phyloP scores from a whole-genome alignment of 192 early-diverging fungal genomes.

The Haplosporangium gracile region DNA sequence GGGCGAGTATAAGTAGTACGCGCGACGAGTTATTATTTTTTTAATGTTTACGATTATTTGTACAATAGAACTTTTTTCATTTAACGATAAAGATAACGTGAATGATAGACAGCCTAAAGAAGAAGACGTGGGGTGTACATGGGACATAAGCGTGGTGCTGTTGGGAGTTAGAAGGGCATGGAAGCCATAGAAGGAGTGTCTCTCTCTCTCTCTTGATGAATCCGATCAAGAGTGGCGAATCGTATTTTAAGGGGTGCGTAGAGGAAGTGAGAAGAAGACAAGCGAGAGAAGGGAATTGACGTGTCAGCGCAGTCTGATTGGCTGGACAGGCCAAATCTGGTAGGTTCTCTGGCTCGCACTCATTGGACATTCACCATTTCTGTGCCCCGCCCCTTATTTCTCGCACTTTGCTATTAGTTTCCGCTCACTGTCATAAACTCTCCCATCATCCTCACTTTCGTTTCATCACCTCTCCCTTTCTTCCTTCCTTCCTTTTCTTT shows the following conservation, averaged over 20 bases:
- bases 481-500: background rate
- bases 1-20: background rate
- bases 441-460: background rate
- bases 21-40: background rate
- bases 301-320: conserved; percentile 5
- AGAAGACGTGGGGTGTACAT: no score
- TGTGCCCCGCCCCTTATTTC: background rate
- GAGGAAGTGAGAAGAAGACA: background rate
- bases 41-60: background rate
- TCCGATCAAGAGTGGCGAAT: background rate
- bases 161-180: no score
- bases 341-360: conserved; percentile 13
- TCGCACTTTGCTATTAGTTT: background rate
- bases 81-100: no score
- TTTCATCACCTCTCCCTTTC: background rate
- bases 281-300: background rate
- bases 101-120: no score
- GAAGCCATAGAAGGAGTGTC: no score
- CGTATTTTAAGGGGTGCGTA: no score
- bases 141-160: no score
- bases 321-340: background rate
- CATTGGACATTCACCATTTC: background rate
- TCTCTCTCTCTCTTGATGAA: no score
- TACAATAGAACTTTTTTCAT: background rate
- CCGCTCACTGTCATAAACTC: background rate